Evolutionary conservation across 345 rosid genomes (phyloP).

Genomic region (Anacardium occidentale): DNA sequence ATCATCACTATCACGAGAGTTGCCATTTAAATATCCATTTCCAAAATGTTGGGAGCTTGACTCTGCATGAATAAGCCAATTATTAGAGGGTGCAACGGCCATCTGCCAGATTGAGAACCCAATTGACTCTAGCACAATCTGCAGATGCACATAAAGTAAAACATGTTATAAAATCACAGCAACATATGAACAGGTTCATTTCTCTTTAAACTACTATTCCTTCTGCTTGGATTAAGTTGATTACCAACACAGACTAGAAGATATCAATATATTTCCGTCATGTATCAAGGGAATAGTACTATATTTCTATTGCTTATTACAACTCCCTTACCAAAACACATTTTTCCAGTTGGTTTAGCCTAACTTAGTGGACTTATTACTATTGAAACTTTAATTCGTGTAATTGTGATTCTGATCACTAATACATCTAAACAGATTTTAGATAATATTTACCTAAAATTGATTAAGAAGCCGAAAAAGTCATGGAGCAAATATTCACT

Average conservation of each 20-base stretch:
- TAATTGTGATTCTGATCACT: neutral
- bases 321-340: neutral
- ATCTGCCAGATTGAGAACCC: conserved; percentile 92
- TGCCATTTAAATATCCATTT: conserved; percentile 51
- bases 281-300: neutral
- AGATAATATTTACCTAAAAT: too few relatives aligned
- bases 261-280: neutral
- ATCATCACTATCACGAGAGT: conserved; percentile 35
- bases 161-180: conserved; percentile 1
- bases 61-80: conserved; percentile 25
- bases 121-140: conserved; percentile 73
- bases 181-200: conserved; percentile 2
- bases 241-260: neutral
- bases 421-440: neutral
- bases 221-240: neutral
- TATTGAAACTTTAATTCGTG: neutral
- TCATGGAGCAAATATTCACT: neutral
- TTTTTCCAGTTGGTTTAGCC: neutral
- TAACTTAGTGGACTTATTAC: neutral
- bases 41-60: conserved; percentile 33
- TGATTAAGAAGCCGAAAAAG: neutral
- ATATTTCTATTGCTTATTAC: neutral
- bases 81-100: conserved; percentile 56
- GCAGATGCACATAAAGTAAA: conserved; percentile 26
- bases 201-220: neutral